Evolutionary conservation across 352 stramenopile genomes (phyloP).

Genomic region (Phytophthora capsici): DNA sequence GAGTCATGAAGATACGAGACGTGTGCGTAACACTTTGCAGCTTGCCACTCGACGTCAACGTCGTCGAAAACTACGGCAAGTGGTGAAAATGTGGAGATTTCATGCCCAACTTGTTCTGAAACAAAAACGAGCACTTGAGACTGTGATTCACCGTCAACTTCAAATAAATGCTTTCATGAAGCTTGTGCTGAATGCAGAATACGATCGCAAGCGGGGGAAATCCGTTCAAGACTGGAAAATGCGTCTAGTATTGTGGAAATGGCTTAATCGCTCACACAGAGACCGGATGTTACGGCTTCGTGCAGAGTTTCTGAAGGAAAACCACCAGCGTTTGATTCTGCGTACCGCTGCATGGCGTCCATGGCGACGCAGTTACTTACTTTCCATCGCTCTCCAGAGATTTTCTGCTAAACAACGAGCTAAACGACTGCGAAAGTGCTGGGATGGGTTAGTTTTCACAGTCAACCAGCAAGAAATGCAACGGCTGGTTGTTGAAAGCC

Average conservation of each 20-base stretch:
- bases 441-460: constrained; percentile 20
- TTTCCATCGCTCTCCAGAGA: not conserved
- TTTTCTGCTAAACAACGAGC: constrained; percentile 10
- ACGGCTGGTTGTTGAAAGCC: constrained; percentile 8
- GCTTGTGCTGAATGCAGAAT: constrained; percentile 1
- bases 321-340: constrained; percentile 20
- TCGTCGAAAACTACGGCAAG: constrained; percentile 15
- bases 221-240: constrained; percentile 25
- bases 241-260: constrained; percentile 28
- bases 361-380: constrained; percentile 19
- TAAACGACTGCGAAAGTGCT: constrained; percentile 7
- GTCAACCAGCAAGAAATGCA: constrained; percentile 17
- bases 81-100: constrained; percentile 17
- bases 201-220: constrained; percentile 5
- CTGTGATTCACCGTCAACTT: constrained; percentile 18
- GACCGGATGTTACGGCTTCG: constrained; percentile 23
- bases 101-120: not conserved
- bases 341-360: constrained; percentile 12
- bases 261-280: constrained; percentile 21
- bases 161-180: constrained; percentile 19
- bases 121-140: constrained; percentile 13
- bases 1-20: constrained; percentile 13
- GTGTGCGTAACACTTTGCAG: constrained; percentile 19
- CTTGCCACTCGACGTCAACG: constrained; percentile 21
- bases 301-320: constrained; percentile 29